Conservation (phyloP, 2,329 filamentous ascomycete genomes). For the Aspergillus ustus region DNA sequence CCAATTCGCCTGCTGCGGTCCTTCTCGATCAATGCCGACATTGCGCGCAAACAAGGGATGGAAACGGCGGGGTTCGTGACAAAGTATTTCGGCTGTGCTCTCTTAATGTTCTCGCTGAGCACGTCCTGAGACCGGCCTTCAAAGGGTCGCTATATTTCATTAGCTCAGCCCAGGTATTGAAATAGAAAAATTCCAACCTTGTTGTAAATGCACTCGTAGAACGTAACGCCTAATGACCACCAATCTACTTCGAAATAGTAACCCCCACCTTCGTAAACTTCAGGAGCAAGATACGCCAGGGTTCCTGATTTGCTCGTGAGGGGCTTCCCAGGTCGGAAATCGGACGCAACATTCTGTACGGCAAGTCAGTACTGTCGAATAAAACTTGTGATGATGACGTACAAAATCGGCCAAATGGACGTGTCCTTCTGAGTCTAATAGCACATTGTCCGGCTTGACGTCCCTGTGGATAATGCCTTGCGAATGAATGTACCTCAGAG, state of each 20-base stretch:
- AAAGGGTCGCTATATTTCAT: conserved; percentile 74
- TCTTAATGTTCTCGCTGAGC: conserved; percentile 78
- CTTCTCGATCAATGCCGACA: conserved; percentile 79
- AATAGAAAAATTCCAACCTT: conserved; percentile 64
- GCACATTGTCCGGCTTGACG: conserved; percentile 88
- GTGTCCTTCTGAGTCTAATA: conserved; percentile 86
- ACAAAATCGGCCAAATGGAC: conserved; percentile 98
- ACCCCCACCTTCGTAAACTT: conserved; percentile 89
- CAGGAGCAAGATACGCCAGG: conserved; percentile 90
- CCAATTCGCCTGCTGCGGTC: conserved; percentile 83
- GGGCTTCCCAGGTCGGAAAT: conserved; percentile 79
- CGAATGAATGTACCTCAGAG: conserved; percentile 80
- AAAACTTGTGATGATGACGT: conserved; percentile 43
- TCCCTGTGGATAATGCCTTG: conserved; percentile 91
- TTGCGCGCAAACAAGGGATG: conserved; percentile 84
- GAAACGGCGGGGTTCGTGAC: conserved; percentile 90
- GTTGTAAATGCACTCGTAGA: conserved; percentile 99
- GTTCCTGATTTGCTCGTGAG: conserved; percentile 97
- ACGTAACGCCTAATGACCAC: conserved; percentile 98
- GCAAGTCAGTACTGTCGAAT: conserved; percentile 16
- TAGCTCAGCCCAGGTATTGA: conserved; percentile 27
- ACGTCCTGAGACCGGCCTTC: conserved; percentile 85
- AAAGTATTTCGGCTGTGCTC: conserved; percentile 83
- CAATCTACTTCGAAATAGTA: conserved; percentile 93
- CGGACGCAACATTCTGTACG: conserved; percentile 88